Evolutionary conservation across 1,284 basidiomycete species (phyloP), one percentile per base, ranked within the genome.

Genomic region (Cerioporus squamosus): DNA sequence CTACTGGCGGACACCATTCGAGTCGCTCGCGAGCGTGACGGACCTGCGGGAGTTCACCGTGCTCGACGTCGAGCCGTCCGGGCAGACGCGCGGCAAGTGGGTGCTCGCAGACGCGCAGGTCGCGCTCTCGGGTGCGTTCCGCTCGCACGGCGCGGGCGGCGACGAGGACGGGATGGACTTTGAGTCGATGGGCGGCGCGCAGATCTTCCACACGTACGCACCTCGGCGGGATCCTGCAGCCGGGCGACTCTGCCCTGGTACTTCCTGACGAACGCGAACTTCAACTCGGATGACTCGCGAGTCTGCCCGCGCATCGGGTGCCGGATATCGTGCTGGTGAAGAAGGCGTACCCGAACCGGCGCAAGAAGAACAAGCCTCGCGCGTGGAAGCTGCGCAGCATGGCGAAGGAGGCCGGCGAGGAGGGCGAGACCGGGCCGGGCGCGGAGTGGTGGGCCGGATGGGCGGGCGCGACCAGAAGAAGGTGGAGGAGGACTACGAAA

Each of bases 121-220:
- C 23, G 94, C 94, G 1, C 83, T 96, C 17, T 83, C 93, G 3
- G 89, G 88, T 26, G 92, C 93, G 0, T 92, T 93, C 74, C 79
- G 82, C 12, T 77, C 77, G 15, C 85, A 86, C 9, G 74, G 71
- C 0, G 58, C 62, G 1, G 70, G 71, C 20, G 57, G 51, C 18
- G 74, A 70, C 29, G 82, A 83, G 47, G 80, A 81, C 51, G 75
- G 75, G 69, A 86, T 88, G 83, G 86, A 87, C 72, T 79, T 79
- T 63, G 88, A 86, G 24, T 77, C 74, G 53, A 77, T 72, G 51
- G 84, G 75, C 50, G 76, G 62, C 65, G 73, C 79, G 67, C 91
- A 92, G 64, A 97, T 98, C 66, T 95, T 88, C 79, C 95, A 98
- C 77, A 97, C 96, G 14, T 39, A 98, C 97, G 15, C 97, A 99